Evolutionary conservation across 257 asterid species (phyloP).

Genomic region (Datura wrightii): DNA sequence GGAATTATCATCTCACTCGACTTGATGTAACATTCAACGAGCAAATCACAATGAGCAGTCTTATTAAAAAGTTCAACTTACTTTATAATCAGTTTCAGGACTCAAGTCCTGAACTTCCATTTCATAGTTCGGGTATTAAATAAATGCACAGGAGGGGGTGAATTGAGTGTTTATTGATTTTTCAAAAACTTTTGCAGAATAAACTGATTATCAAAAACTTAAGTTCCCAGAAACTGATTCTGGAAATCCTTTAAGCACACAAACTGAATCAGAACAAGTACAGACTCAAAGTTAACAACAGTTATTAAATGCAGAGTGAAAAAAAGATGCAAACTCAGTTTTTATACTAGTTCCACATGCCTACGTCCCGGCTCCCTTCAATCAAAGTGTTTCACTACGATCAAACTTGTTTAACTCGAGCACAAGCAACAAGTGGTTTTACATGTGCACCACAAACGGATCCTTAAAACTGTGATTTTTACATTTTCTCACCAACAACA

Average conservation of each 20-base stretch:
- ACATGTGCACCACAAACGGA: not conserved
- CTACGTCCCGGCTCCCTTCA: not conserved
- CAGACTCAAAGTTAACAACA: not conserved
- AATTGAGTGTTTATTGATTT: not conserved
- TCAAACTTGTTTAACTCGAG: not conserved
- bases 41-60: not conserved
- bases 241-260: not conserved
- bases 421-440: not conserved
- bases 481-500: not conserved
- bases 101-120: not conserved
- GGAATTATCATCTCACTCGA: not conserved
- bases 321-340: not conserved
- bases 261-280: not conserved
- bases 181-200: not conserved
- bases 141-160: not conserved
- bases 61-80: not conserved
- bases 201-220: not conserved
- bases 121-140: not conserved
- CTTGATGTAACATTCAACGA: not conserved
- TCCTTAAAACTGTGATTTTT: not conserved
- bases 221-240: not conserved
- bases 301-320: not conserved
- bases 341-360: not conserved
- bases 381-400: not conserved
- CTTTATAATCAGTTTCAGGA: not conserved